Percentiles rank a stretch among this genome's conserved stretches.
Evolutionary conservation across 805 yeast genomes (phyloP).

Genomic region (Metschnikowia arizonensis): DNA sequence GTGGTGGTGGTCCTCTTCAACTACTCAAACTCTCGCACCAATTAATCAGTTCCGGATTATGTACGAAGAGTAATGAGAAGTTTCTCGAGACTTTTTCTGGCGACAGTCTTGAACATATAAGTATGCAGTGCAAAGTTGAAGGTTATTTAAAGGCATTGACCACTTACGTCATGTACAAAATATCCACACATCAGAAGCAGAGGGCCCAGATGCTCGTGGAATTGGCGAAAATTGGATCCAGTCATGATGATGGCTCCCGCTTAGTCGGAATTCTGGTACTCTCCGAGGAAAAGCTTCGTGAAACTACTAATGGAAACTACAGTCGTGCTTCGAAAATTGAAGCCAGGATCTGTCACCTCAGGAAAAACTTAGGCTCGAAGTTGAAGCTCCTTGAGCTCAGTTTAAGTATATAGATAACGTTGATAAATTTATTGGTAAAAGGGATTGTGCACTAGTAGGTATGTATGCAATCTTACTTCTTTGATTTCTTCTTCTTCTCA

Average conservation of each 20-base stretch:
- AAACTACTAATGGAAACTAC: conserved; percentile 2
- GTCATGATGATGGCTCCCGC: conserved; percentile 4
- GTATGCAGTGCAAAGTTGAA: neutral
- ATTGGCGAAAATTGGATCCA: conserved; percentile 1
- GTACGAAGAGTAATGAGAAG: neutral
- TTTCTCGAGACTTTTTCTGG: neutral
- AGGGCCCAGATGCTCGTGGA: conserved; percentile 2
- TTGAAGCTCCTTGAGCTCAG: neutral
- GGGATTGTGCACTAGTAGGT: conserved; percentile 5
- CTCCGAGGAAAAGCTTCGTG: conserved; percentile 3
- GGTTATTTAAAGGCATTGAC: conserved; percentile 7
- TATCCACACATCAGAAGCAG: conserved; percentile 7
- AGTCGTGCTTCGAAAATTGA: conserved; percentile 4
- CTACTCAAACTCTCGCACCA: neutral
- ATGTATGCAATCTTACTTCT: conserved; percentile 24
- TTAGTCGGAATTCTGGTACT: conserved; percentile 6
- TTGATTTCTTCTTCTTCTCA: conserved; percentile 45
- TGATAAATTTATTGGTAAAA: conserved; percentile 5
- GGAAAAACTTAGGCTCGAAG: neutral
- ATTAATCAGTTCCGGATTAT: neutral
- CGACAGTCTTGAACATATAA: neutral
- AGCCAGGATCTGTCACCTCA: conserved; percentile 3
- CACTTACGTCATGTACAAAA: conserved; percentile 6
- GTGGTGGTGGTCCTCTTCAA: neutral
- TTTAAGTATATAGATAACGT: neutral